Percentiles rank a stretch among this genome's conserved stretches.
These are phyloP conservation scores for Quercus bicolor DNA, from an alignment of 306 rosid genomes.

Conservation along the genomic window DNA sequence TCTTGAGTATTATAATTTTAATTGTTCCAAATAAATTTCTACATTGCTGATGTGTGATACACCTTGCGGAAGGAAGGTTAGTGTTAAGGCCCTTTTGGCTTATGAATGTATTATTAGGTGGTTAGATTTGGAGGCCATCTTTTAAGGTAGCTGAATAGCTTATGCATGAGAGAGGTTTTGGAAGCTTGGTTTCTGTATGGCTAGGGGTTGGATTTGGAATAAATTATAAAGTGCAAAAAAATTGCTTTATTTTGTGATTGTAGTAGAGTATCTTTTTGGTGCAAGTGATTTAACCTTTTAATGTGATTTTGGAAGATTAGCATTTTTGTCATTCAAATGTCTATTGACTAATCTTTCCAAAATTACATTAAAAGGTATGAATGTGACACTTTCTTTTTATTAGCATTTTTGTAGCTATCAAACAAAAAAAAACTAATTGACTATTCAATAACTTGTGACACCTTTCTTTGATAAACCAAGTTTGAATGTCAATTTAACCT, in stretches of 20 bases:
- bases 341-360: neutral
- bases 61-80: neutral
- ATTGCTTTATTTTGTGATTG: neutral
- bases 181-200: neutral
- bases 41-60: neutral
- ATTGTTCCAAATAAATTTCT: neutral
- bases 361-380: too few relatives aligned
- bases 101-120: neutral
- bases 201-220: neutral
- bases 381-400: too few relatives aligned
- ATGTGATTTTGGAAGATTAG: neutral
- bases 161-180: conserved; percentile 1
- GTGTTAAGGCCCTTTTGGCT: neutral
- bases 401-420: too few relatives aligned
- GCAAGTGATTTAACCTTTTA: neutral
- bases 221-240: neutral
- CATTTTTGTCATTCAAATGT: neutral
- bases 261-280: neutral
- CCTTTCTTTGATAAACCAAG: conserved; percentile 1
- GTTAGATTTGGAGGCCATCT: neutral
- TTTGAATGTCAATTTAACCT: neutral
- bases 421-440: neutral
- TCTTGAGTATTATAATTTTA: neutral
- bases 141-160: conserved; percentile 1
- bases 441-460: neutral